phyloP scores from a whole-genome alignment of 2,329 filamentous ascomycete genomes.

The Alternaria panax region DNA sequence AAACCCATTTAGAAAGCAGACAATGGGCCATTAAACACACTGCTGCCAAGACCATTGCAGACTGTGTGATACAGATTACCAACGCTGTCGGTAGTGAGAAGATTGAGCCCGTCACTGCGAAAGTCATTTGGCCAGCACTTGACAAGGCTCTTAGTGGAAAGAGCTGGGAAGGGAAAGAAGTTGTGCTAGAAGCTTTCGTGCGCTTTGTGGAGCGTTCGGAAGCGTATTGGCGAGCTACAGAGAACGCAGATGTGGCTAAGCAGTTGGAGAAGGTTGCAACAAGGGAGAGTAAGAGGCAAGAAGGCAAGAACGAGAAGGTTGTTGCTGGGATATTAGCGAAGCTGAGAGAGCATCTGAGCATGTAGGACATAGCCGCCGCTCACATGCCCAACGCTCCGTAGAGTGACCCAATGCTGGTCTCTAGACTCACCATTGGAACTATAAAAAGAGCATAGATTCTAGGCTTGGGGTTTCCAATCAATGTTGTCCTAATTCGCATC shows the following conservation, averaged over 20 bases:
- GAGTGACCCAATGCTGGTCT: neutral
- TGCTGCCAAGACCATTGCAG: constrained; percentile 80
- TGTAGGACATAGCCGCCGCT: constrained; percentile 5
- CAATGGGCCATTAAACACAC: constrained; percentile 93
- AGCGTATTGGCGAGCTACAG: constrained; percentile 64
- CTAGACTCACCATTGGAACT: neutral
- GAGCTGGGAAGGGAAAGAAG: constrained; percentile 92
- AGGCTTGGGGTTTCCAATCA: neutral
- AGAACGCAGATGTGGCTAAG: constrained; percentile 64
- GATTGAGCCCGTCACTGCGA: constrained; percentile 67
- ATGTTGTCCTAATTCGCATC: neutral
- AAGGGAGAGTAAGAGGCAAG: constrained; percentile 90
- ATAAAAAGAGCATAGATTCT: neutral
- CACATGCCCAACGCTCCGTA: neutral
- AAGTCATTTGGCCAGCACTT: constrained; percentile 79
- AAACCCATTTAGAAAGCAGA: constrained; percentile 74
- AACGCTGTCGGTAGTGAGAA: constrained; percentile 63
- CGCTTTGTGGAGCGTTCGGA: constrained; percentile 74
- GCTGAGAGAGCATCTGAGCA: constrained; percentile 20
- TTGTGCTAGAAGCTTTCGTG: constrained; percentile 79
- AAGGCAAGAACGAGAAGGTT: constrained; percentile 69
- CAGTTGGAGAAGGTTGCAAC: constrained; percentile 73
- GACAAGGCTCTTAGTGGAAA: constrained; percentile 85
- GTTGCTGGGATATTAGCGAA: constrained; percentile 26
- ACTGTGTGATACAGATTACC: constrained; percentile 71